A percentile compares a stretch with the other conserved stretches of the same genome.
These are phyloP conservation scores for Gossypium stocksii DNA, from an alignment of 345 rosid genomes.

Conservation along the genomic window DNA sequence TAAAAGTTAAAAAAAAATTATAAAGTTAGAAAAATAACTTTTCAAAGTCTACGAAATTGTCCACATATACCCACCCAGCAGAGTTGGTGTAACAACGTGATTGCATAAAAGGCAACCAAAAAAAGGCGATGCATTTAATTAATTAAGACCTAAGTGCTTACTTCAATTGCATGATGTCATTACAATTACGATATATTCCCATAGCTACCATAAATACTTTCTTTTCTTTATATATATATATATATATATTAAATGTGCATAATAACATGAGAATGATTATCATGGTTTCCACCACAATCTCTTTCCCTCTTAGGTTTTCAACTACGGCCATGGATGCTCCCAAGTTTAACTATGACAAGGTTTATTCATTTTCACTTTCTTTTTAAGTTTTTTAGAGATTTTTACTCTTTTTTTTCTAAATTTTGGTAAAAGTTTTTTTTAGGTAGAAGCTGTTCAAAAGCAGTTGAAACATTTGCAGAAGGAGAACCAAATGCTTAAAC, in stretches of 20 bases:
- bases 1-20: no score
- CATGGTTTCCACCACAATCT: background rate
- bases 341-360: background rate
- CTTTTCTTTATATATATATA: no score
- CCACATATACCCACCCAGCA: no score
- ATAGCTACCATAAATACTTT: no score
- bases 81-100: no score
- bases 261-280: background rate
- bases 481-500: slow-evolving; percentile 37
- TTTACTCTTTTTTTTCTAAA: background rate
- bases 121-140: background rate
- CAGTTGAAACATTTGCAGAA: slow-evolving; percentile 32
- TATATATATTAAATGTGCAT: background rate
- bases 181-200: background rate
- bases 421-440: background rate
- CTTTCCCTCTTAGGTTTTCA: background rate
- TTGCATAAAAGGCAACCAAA: no score
- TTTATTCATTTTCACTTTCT: background rate
- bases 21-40: no score
- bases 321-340: background rate
- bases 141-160: background rate
- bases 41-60: no score
- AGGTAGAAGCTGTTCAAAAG: slow-evolving; percentile 21
- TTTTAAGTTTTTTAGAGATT: background rate
- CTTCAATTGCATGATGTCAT: slow-evolving; percentile 6